Evolutionary conservation across 768 basidiomycete genomes (phyloP).

Genomic region (Agaricus subrufescens): DNA sequence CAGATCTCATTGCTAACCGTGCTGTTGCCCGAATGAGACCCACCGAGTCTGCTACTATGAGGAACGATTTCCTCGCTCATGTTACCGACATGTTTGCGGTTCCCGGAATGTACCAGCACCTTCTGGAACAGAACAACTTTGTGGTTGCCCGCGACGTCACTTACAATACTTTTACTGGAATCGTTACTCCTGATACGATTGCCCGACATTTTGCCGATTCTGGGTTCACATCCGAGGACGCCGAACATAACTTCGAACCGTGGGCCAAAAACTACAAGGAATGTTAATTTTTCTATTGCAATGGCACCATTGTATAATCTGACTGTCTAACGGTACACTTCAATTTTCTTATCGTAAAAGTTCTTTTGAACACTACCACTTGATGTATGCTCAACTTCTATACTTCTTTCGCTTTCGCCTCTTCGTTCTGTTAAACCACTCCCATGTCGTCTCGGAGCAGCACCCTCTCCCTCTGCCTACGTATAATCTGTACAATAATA

Average conservation of each 20-base stretch:
- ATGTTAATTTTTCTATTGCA: neutral
- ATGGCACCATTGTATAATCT: too few relatives aligned
- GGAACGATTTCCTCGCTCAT: conserved; percentile 22
- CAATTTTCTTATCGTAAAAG: too few relatives aligned
- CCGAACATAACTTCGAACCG: conserved; percentile 18
- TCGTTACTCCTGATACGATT: conserved; percentile 27
- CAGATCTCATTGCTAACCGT: conserved; percentile 42
- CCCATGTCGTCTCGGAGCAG: too few relatives aligned
- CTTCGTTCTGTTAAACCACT: too few relatives aligned
- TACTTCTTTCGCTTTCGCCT: too few relatives aligned
- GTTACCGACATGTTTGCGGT: conserved; percentile 36
- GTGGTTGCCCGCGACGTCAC: conserved; percentile 26
- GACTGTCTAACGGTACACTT: too few relatives aligned
- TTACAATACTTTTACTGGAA: conserved; percentile 27
- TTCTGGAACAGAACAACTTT: conserved; percentile 28
- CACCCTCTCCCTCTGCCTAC: too few relatives aligned
- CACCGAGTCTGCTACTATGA: conserved; percentile 5
- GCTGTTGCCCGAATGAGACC: conserved; percentile 46
- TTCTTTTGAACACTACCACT: too few relatives aligned
- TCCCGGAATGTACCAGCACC: conserved; percentile 33
- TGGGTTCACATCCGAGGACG: conserved; percentile 30
- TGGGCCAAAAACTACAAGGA: conserved; percentile 16
- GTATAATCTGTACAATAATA: too few relatives aligned
- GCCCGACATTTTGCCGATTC: conserved; percentile 38
- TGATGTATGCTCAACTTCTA: too few relatives aligned